phyloP scores from a whole-genome alignment of 2,329 filamentous ascomycete species.

The Clarireedia monteithiana region DNA sequence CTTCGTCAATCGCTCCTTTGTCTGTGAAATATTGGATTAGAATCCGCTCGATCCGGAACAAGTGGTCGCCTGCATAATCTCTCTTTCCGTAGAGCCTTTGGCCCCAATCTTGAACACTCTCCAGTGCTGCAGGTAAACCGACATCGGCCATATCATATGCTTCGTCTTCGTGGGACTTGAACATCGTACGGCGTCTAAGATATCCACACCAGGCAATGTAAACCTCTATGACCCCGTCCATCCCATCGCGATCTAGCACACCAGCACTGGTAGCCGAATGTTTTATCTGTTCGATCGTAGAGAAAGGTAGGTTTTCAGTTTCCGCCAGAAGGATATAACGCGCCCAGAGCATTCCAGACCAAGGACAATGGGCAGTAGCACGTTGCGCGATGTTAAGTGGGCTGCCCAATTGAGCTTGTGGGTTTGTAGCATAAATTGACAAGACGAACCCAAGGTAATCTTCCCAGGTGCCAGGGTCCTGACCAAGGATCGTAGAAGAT shows the following conservation, averaged over 20 bases:
- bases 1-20: conserved; percentile 68
- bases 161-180: conserved; percentile 65
- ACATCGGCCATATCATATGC: conserved; percentile 85
- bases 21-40: conserved; percentile 88
- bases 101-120: conserved; percentile 72
- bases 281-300: conserved; percentile 82
- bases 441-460: conserved; percentile 47
- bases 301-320: conserved; percentile 65
- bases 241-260: conserved; percentile 74
- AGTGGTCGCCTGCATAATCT: conserved; percentile 76
- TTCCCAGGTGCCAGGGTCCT: conserved; percentile 71
- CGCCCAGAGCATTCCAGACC: conserved; percentile 87
- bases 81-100: conserved; percentile 63
- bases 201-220: conserved; percentile 94
- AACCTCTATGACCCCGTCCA: conserved; percentile 83
- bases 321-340: conserved; percentile 82
- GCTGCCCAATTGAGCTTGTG: conserved; percentile 35
- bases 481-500: conserved; percentile 53
- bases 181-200: conserved; percentile 76
- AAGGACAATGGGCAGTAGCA: conserved; percentile 84
- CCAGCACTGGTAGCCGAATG: conserved; percentile 83
- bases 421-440: conserved; percentile 18
- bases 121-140: conserved; percentile 75
- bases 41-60: conserved; percentile 83
- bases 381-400: conserved; percentile 68